phyloP scores from a whole-genome alignment of 371 early-diverging fungal genomes.

The Mortierella sp. region DNA sequence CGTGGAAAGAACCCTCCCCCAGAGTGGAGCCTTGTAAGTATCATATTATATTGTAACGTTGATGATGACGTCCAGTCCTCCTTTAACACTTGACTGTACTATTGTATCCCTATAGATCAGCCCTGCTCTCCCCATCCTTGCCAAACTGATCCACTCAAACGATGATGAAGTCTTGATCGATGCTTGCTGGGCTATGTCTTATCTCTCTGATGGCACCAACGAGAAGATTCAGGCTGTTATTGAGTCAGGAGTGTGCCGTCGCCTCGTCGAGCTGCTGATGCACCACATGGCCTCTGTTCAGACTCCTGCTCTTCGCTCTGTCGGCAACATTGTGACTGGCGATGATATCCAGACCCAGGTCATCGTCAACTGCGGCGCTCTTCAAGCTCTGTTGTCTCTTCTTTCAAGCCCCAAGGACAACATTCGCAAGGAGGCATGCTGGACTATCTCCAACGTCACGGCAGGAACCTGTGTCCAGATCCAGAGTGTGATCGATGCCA shows the following conservation, averaged over 20 bases:
- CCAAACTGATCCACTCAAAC: constrained; percentile 86
- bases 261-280: constrained; percentile 93
- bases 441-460: constrained; percentile 99
- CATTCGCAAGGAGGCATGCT: constrained; percentile 99
- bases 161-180: constrained; percentile 99
- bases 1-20: constrained; percentile 99
- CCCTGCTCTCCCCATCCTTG: constrained; percentile 89
- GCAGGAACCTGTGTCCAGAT: constrained; percentile 98
- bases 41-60: not conserved
- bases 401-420: constrained; percentile 91
- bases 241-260: constrained; percentile 93
- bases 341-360: constrained; percentile 98
- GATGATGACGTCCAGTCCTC: too few relatives aligned
- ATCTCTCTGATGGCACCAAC: constrained; percentile 96
- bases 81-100: not conserved
- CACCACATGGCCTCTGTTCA: constrained; percentile 89
- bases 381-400: constrained; percentile 85
- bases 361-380: constrained; percentile 91
- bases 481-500: constrained; percentile 94
- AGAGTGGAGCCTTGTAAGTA: constrained; percentile 82
- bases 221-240: constrained; percentile 97
- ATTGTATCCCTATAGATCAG: constrained; percentile 67
- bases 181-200: constrained; percentile 99
- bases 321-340: constrained; percentile 99
- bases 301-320: constrained; percentile 97